Evolutionary conservation across 495 filamentous ascomycete species (phyloP).

Genomic region (Hypoxylon fragiforme): DNA sequence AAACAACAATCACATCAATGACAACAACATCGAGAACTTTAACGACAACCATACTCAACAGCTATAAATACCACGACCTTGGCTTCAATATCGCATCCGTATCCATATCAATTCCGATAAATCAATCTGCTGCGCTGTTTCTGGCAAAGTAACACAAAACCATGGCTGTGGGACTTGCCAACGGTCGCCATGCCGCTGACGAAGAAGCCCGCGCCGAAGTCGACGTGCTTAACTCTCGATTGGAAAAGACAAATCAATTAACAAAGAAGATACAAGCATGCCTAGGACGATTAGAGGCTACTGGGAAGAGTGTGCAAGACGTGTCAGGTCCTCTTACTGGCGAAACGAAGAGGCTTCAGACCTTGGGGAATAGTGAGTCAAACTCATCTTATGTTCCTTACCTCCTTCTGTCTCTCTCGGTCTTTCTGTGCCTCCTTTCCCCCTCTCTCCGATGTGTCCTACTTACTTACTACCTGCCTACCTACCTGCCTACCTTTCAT

Average conservation of each 20-base stretch:
- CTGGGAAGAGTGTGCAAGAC: constrained; percentile 85
- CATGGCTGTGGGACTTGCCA: constrained; percentile 54
- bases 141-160: background rate
- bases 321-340: constrained; percentile 91
- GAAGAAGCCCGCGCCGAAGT: constrained; percentile 68
- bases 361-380: constrained; percentile 70
- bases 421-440: background rate
- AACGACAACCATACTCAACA: background rate
- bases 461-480: too few relatives aligned
- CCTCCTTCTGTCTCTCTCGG: too few relatives aligned
- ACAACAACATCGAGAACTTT: background rate
- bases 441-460: background rate
- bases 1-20: background rate
- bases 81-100: background rate
- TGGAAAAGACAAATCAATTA: constrained; percentile 68
- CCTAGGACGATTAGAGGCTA: constrained; percentile 78
- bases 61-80: background rate
- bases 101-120: background rate
- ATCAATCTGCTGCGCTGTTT: too few relatives aligned
- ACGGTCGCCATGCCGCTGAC: constrained; percentile 54
- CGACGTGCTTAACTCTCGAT: constrained; percentile 65
- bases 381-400: too few relatives aligned
- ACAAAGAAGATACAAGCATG: constrained; percentile 94
- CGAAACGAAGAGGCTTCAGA: constrained; percentile 86
- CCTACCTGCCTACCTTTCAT: background rate